These are phyloP conservation scores for Aspergillus fructus DNA, from an alignment of 2,329 filamentous ascomycete genomes.

Conservation along the genomic window DNA sequence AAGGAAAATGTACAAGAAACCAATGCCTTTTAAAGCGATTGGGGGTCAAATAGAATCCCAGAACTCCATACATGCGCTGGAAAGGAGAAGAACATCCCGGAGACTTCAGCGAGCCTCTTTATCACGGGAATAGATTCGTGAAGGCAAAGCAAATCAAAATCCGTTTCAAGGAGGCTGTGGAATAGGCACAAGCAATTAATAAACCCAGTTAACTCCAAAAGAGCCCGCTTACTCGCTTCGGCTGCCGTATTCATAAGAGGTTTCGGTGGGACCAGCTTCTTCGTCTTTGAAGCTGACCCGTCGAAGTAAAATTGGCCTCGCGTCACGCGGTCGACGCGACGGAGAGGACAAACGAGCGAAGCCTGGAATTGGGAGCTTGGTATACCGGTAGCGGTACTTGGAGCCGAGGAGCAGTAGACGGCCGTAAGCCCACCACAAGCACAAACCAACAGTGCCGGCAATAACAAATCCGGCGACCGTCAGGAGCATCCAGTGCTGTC, in stretches of 20 bases:
- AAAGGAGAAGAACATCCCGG: conserved; percentile 7
- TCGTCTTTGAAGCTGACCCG: conserved; percentile 42
- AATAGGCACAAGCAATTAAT: conserved; percentile 10
- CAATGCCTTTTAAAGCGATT: conserved; percentile 20
- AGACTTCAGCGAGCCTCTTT: not conserved
- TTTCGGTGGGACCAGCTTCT: conserved; percentile 34
- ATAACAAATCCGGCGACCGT: conserved; percentile 53
- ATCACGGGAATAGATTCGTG: conserved; percentile 14
- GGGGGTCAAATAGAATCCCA: conserved; percentile 23
- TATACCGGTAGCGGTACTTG: conserved; percentile 42
- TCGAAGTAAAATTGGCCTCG: conserved; percentile 37
- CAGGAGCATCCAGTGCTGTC: conserved; percentile 56
- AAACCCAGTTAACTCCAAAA: not conserved
- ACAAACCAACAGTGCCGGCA: conserved; percentile 48
- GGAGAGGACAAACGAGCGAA: conserved; percentile 33
- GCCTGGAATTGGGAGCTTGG: conserved; percentile 29
- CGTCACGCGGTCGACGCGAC: conserved; percentile 32
- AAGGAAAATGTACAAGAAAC: conserved; percentile 22
- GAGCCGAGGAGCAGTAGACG: conserved; percentile 44
- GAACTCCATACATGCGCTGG: conserved; percentile 26
- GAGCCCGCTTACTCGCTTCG: conserved; percentile 30
- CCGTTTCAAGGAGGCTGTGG: conserved; percentile 22
- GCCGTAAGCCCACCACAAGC: conserved; percentile 53
- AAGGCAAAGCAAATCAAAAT: conserved; percentile 25
- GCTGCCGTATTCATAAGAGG: conserved; percentile 39